Evolutionary conservation across 2,329 filamentous ascomycete genomes (phyloP).

Genomic region (Alternaria ventricosa): DNA sequence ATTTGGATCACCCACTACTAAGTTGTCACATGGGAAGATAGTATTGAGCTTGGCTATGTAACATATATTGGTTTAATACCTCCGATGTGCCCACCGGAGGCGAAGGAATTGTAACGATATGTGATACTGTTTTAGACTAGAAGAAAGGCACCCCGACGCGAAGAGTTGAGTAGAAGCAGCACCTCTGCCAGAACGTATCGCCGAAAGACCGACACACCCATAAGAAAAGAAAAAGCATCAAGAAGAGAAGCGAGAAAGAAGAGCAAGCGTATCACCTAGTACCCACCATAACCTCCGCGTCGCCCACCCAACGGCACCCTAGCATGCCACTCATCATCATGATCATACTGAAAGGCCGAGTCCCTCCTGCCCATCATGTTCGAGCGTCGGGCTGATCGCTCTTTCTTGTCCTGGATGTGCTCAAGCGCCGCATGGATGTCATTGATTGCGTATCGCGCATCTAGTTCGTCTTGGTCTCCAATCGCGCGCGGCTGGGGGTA

Average conservation of each 20-base stretch:
- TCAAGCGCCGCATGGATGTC: conserved; percentile 10
- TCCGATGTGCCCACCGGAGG: no score
- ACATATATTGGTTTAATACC: no score
- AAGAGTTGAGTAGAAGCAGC: background rate
- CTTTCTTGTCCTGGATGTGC: conserved; percentile 8
- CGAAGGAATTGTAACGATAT: no score
- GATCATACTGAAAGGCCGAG: background rate
- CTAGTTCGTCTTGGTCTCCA: background rate
- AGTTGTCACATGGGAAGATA: no score
- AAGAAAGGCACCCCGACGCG: no score
- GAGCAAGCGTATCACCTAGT: background rate
- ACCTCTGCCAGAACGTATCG: background rate
- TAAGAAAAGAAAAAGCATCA: background rate
- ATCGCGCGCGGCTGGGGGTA: background rate
- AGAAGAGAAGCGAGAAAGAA: background rate
- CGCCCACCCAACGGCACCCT: background rate
- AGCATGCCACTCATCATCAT: conserved; percentile 14
- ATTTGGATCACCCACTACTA: no score
- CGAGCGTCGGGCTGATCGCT: background rate
- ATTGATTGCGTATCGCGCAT: background rate
- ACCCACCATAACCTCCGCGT: background rate
- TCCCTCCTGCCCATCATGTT: background rate
- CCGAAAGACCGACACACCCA: background rate
- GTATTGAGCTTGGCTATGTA: no score
- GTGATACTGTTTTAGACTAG: no score